Percentiles rank a stretch among this genome's conserved stretches.
phyloP scores from a whole-genome alignment of 2,329 filamentous ascomycete genomes.

The Neonectria punicea region DNA sequence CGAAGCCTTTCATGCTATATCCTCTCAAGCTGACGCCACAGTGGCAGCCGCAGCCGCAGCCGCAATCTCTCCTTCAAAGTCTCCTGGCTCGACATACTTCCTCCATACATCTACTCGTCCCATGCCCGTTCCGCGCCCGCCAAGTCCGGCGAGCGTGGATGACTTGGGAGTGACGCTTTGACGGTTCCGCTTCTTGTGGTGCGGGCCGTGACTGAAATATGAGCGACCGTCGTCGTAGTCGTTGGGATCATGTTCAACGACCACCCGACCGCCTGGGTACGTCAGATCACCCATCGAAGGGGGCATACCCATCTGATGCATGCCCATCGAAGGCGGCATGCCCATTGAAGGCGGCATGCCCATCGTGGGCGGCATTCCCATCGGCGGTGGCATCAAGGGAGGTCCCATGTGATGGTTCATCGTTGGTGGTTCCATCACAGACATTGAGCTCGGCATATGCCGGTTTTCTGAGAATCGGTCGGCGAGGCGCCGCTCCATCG shows the following conservation, averaged over 20 bases:
- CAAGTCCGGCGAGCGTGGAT: conserved; percentile 60
- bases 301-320: conserved; percentile 45
- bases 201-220: conserved; percentile 43
- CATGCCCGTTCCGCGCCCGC: conserved; percentile 56
- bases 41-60: conserved; percentile 21
- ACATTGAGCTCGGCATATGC: conserved; percentile 35
- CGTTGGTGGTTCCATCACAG: conserved; percentile 33
- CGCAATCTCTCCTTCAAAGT: conserved; percentile 48
- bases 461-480: conserved; percentile 61
- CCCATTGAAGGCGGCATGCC: conserved; percentile 12
- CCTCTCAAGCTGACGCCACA: background rate
- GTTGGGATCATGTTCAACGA: conserved; percentile 41
- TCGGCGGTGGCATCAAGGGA: conserved; percentile 44
- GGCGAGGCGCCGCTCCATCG: conserved; percentile 62
- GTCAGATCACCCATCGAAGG: conserved; percentile 15
- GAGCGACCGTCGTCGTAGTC: conserved; percentile 48
- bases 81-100: conserved; percentile 57
- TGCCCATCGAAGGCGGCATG: conserved; percentile 48
- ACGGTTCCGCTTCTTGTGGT: conserved; percentile 42
- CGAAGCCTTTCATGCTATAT: background rate
- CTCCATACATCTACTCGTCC: conserved; percentile 61
- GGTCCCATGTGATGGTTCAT: conserved; percentile 35
- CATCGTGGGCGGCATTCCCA: conserved; percentile 35
- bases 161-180: conserved; percentile 48
- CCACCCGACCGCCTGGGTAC: conserved; percentile 42